Percentiles rank a stretch among this genome's conserved stretches.
phyloP scores from a whole-genome alignment of 106 monocot species.

The Iris macrosiphon region DNA sequence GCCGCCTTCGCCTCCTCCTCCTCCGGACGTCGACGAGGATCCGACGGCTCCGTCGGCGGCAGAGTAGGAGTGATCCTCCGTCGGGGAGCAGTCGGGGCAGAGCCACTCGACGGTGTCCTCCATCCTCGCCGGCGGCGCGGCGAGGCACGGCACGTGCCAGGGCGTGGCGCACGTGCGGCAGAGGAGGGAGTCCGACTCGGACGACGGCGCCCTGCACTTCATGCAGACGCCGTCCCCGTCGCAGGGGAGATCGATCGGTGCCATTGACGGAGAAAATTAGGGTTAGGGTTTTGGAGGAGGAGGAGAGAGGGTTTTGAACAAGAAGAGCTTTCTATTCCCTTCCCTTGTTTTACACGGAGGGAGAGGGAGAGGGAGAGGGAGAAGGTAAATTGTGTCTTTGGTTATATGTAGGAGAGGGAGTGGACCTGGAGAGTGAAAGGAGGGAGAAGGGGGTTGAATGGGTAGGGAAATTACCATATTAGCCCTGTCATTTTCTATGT shows the following conservation, averaged over 20 bases:
- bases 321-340: no score
- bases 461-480: no score
- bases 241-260: constrained; percentile 47
- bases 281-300: no score
- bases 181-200: constrained; percentile 25
- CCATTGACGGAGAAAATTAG: neutral
- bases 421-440: no score
- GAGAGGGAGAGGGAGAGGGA: no score
- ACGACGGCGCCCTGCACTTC: constrained; percentile 33
- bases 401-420: no score
- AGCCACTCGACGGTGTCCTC: constrained; percentile 29
- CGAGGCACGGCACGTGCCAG: constrained; percentile 61
- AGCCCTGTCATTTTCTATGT: no score
- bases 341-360: no score
- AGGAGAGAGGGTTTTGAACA: no score
- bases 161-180: constrained; percentile 54
- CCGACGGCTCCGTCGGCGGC: neutral
- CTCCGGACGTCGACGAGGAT: no score
- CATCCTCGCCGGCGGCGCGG: constrained; percentile 17
- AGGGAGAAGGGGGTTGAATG: no score
- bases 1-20: constrained; percentile 12
- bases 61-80: neutral
- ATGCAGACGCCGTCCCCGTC: constrained; percentile 56
- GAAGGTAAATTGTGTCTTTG: no score
- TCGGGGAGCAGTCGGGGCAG: constrained; percentile 44